Conservation (phyloP, 2,329 filamentous ascomycete genomes). For the Chaetomium globosum region DNA sequence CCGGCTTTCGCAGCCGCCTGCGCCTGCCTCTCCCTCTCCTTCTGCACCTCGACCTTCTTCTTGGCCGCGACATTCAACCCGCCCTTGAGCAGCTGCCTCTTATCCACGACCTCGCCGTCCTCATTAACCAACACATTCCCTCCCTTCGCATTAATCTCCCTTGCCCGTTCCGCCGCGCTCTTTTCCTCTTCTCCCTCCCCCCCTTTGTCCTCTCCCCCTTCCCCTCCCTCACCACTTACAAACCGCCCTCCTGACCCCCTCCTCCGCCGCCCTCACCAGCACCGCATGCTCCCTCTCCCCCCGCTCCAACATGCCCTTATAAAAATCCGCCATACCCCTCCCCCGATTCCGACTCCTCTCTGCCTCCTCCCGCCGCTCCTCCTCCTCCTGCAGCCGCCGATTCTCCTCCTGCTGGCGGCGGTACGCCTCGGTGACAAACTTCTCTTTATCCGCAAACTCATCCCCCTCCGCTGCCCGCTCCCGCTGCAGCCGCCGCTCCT, state of each 20-base stretch:
- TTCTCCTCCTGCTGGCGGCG: constrained; percentile 80
- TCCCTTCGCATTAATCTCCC: constrained; percentile 65
- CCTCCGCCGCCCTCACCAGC: constrained; percentile 67
- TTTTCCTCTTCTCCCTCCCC: constrained; percentile 51
- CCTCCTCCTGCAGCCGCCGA: constrained; percentile 68
- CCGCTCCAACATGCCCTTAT: constrained; percentile 71
- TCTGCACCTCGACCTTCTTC: constrained; percentile 54
- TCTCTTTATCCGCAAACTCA: constrained; percentile 79
- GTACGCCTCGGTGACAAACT: constrained; percentile 83
- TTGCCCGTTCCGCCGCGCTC: constrained; percentile 65
- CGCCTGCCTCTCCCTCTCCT: constrained; percentile 39
- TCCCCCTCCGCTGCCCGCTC: constrained; percentile 81
- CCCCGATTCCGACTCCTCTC: constrained; percentile 66
- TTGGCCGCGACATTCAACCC: constrained; percentile 73
- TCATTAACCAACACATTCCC: constrained; percentile 72
- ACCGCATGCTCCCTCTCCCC: constrained; percentile 71
- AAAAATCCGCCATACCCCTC: constrained; percentile 77
- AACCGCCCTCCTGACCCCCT: constrained; percentile 34
- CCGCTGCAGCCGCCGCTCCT: constrained; percentile 76
- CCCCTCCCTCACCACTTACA: constrained; percentile 22
- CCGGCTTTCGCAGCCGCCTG: constrained; percentile 37
- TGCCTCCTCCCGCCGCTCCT: constrained; percentile 65
- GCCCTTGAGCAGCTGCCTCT: constrained; percentile 74
- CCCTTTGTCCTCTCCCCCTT: constrained; percentile 32
- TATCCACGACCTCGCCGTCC: constrained; percentile 81